Percentiles rank a stretch among this genome's conserved stretches.
Evolutionary conservation across 2,329 filamentous ascomycete genomes (phyloP).

Genomic region (Phialophora chinensis): DNA sequence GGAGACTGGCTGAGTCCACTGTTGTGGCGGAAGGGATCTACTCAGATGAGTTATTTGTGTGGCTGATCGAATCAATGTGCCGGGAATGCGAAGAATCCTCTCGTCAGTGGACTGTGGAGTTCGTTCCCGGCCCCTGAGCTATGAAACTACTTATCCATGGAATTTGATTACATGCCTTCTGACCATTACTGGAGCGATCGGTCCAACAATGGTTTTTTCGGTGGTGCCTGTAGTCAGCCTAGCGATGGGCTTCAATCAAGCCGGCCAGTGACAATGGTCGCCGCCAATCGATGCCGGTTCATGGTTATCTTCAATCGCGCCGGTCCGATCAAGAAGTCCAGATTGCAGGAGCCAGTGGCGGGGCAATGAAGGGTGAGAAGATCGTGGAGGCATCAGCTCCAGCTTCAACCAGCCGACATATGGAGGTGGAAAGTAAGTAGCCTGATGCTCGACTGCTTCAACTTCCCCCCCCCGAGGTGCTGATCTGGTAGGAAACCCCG

Average conservation of each 20-base stretch:
- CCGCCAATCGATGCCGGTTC: background rate
- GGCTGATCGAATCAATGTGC: background rate
- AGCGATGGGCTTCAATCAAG: background rate
- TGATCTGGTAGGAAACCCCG: background rate
- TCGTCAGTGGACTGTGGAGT: background rate
- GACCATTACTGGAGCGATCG: background rate
- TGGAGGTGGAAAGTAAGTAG: background rate
- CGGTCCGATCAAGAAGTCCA: background rate
- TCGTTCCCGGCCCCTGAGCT: background rate
- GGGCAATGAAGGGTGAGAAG: background rate
- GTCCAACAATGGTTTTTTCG: background rate
- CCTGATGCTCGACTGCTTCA: background rate
- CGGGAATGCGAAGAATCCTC: background rate
- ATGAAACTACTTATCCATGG: background rate
- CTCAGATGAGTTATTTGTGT: background rate
- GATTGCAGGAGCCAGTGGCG: background rate
- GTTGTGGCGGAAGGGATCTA: background rate
- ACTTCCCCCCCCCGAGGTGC: background rate
- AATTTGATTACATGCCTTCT: background rate
- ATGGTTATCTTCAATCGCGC: background rate
- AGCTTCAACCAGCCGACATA: background rate
- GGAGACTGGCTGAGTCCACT: background rate
- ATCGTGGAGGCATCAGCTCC: background rate
- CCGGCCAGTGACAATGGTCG: background rate
- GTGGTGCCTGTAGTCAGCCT: background rate